Conservation (phyloP, 1,139 yeast genomes). For the Suhomyces taliae region DNA sequence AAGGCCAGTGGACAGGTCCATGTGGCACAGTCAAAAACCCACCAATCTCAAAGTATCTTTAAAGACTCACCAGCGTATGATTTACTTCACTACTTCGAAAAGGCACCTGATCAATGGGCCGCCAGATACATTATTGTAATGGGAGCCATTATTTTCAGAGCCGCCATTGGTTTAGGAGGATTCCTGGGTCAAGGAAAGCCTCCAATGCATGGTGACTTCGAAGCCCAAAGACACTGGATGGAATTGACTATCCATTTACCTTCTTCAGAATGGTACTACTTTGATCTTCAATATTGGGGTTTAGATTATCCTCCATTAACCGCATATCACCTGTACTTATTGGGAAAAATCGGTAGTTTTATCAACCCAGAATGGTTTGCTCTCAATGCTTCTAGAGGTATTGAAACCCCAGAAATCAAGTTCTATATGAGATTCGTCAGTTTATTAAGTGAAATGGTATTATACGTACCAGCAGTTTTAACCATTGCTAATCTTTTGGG, state of each 20-base stretch:
- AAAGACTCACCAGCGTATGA: conserved; percentile 40
- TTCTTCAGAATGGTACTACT: conserved; percentile 78
- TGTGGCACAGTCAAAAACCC: background rate
- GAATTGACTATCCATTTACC: conserved; percentile 84
- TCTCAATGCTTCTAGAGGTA: conserved; percentile 69
- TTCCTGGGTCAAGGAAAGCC: conserved; percentile 70
- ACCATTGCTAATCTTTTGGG: conserved; percentile 69
- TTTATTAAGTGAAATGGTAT: conserved; percentile 66
- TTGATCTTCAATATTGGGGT: conserved; percentile 93
- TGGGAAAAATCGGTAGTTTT: conserved; percentile 70
- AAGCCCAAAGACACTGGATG: conserved; percentile 98
- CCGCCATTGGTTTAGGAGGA: conserved; percentile 87
- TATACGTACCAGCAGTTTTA: conserved; percentile 81
- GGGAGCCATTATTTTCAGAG: conserved; percentile 71
- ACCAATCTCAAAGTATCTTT: conserved; percentile 14
- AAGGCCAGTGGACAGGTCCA: background rate
- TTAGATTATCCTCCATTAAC: conserved; percentile 96
- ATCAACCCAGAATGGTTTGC: conserved; percentile 75
- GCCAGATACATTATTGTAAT: conserved; percentile 76
- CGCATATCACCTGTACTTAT: conserved; percentile 83
- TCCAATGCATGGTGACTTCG: conserved; percentile 94
- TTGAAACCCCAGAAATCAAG: conserved; percentile 65
- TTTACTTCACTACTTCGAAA: conserved; percentile 40
- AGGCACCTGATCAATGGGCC: conserved; percentile 86
- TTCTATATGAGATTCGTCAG: conserved; percentile 84